Evolutionary conservation across 371 early-diverging fungal genomes (phyloP).

Genomic region (Parasitella parasitica): DNA sequence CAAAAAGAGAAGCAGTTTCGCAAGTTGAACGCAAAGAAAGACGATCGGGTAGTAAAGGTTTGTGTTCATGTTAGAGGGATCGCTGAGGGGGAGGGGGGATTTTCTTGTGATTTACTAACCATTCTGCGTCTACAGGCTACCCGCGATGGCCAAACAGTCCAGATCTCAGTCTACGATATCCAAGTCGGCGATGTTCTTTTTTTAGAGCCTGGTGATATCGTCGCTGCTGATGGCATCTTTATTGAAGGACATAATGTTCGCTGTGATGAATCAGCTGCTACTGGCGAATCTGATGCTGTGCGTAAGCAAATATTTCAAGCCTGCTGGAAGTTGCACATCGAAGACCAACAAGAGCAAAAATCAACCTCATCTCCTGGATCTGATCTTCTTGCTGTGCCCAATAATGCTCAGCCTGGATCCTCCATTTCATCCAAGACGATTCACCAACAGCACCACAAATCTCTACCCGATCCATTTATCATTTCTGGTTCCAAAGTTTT

Average conservation of each 20-base stretch:
- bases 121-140: no score
- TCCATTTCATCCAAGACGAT: background rate
- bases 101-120: no score
- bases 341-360: background rate
- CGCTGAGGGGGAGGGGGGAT: no score
- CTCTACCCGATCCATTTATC: constrained; percentile 62
- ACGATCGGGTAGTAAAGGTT: constrained; percentile 78
- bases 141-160: constrained; percentile 72
- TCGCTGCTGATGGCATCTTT: constrained; percentile 87
- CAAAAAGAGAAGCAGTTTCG: constrained; percentile 87
- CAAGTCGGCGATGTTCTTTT: constrained; percentile 88
- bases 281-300: constrained; percentile 89
- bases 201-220: constrained; percentile 93
- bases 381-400: constrained; percentile 12
- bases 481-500: constrained; percentile 74
- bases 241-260: constrained; percentile 80
- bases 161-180: constrained; percentile 82
- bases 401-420: background rate
- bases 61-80: no score
- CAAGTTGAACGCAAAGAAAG: constrained; percentile 80
- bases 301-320: constrained; percentile 49
- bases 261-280: constrained; percentile 90
- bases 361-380: background rate
- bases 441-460: constrained; percentile 9
- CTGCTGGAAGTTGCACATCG: constrained; percentile 12